Base-by-base conservation (phyloP, 768 basidiomycete genomes). In the Tricholoma sp. region DNA sequence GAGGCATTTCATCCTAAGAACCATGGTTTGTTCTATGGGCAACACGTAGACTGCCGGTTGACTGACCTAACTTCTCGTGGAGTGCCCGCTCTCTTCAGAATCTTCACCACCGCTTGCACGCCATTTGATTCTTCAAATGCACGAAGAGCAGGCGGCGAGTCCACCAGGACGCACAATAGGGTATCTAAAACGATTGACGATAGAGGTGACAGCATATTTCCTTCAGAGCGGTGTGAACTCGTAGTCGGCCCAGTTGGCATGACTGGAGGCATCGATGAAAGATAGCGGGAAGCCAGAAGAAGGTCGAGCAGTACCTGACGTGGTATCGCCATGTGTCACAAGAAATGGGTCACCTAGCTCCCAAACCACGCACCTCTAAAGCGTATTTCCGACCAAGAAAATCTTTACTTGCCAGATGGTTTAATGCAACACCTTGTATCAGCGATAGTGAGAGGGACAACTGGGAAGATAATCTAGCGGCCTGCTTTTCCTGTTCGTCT, bases 1-100 rank as follows among this genome's bases (percentile, higher is more conserved):
- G 16, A 98, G 77, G 60, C 93, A 96, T 74, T 96, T 96, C 89
- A 97, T 96, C 64, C 94, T 96, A 64, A 37, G 22, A 34, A 6
- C 16, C 37, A 32, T 47, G 22, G n/a, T 49, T 35, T 45, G 22
- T 55, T 35, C 10, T 31, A 51, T 19, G 24, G 53, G 41, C 39
- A 18, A 29, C 34, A 10, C 21, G 49, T 12, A 6, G 27, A 14
- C 14, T 39, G n/a, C 8, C 9, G 1, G 8, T 18, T 16, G 41
- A 71, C 83, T 31, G 57, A 95, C 94, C 91, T 76, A 57, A 95
- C 89, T 74, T 91, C 90, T 50, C 91, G 82, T n/a, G 89, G 86
- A 7, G 91, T 91, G 7, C 84, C 86, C 1, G 88, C 86, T 47
- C 91, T 79, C 67, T 98, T 98, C 35, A 97, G 77, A 29, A 93